These are phyloP conservation scores for Emergomyces orientalis DNA, from an alignment of 2,329 filamentous ascomycete species.

Conservation along the genomic window DNA sequence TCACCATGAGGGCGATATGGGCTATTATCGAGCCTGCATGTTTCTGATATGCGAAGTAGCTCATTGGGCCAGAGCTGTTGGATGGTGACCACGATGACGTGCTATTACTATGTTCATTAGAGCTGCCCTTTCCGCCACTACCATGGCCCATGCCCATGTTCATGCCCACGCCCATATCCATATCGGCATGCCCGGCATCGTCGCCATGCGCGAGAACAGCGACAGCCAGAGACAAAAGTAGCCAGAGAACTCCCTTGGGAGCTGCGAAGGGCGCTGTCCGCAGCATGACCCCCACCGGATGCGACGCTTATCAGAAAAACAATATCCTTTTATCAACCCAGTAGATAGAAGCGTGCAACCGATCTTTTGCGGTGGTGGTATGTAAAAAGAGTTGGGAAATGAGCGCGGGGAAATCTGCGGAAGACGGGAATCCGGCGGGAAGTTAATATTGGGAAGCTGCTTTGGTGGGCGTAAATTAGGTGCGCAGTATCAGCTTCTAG, in stretches of 20 bases:
- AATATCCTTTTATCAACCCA: not conserved
- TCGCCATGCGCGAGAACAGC: conserved; percentile 27
- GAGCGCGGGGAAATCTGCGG: not conserved
- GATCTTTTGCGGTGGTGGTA: not conserved
- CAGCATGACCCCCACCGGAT: conserved; percentile 4
- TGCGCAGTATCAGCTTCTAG: no score
- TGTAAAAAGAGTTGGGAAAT: not conserved
- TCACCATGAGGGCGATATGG: conserved; percentile 61
- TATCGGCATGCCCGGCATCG: conserved; percentile 24
- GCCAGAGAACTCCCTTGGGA: conserved; percentile 7
- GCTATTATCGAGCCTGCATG: conserved; percentile 48
- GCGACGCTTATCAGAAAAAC: not conserved
- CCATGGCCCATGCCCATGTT: conserved; percentile 23
- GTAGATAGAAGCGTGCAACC: not conserved
- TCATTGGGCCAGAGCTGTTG: conserved; percentile 28
- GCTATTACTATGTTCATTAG: not conserved
- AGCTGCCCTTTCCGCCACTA: conserved; percentile 7
- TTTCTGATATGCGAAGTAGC: conserved; percentile 36
- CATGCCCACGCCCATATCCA: conserved; percentile 22
- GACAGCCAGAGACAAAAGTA: conserved; percentile 24
- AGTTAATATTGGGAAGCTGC: no score
- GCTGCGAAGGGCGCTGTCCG: conserved; percentile 2
- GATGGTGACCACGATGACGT: conserved; percentile 4
- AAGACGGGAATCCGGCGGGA: not conserved
- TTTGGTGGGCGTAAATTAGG: no score